Percentiles rank a stretch among this genome's conserved stretches.
Conservation (phyloP, 164 flowering plant genomes). For the Euptelea pleiosperma region DNA sequence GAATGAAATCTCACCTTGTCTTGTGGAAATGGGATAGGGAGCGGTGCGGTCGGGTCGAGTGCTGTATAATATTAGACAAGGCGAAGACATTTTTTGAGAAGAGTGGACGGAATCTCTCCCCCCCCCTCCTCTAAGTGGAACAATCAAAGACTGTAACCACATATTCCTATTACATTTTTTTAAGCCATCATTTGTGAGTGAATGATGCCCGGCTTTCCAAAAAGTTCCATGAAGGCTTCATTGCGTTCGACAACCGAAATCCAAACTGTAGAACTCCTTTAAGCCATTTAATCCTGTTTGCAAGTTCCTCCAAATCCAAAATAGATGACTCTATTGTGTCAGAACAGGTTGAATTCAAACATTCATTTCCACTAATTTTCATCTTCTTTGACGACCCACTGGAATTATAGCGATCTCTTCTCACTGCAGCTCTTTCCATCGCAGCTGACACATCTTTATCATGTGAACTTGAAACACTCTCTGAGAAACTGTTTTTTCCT, state of each 20-base stretch:
- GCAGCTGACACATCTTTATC: slow-evolving; percentile 16
- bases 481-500: slow-evolving; percentile 23
- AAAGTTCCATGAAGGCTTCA: slow-evolving; percentile 41
- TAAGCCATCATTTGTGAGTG: slow-evolving; percentile 26
- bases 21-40: too few species aligned
- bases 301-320: slow-evolving; percentile 56
- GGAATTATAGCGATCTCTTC: slow-evolving; percentile 6
- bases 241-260: slow-evolving; percentile 21
- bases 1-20: too few species aligned
- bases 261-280: slow-evolving; percentile 35
- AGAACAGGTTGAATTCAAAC: slow-evolving; percentile 20
- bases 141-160: neutral
- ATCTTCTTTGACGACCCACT: slow-evolving; percentile 25
- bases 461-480: slow-evolving; percentile 30
- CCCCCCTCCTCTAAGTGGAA: too few species aligned
- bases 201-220: slow-evolving; percentile 28
- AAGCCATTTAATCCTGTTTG: slow-evolving; percentile 46
- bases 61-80: too few species aligned
- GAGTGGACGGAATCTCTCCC: too few species aligned
- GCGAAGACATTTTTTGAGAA: too few species aligned
- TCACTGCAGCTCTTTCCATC: slow-evolving; percentile 1
- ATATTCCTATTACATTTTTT: neutral
- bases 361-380: slow-evolving; percentile 16
- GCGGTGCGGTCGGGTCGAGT: too few species aligned
- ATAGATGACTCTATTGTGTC: slow-evolving; percentile 45